Evolutionary conservation across 2,329 filamentous ascomycete species (phyloP).

Genomic region (Verticillium nonalfalfae): DNA sequence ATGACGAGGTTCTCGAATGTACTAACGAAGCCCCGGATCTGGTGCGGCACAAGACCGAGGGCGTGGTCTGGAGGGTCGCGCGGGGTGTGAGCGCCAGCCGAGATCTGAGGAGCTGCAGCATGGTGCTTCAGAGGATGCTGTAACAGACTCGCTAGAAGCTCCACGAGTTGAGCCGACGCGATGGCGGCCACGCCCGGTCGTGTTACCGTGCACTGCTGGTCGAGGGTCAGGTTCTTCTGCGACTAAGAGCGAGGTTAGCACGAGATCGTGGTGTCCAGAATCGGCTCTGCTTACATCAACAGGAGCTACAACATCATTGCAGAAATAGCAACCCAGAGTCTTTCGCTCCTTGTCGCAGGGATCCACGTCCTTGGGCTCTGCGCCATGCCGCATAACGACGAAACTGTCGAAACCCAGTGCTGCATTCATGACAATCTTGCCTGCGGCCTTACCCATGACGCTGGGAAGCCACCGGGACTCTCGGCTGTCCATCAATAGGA

Average conservation of each 20-base stretch:
- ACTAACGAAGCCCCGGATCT: conserved; percentile 70
- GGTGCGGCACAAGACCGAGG: conserved; percentile 69
- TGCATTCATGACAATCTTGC: conserved; percentile 95
- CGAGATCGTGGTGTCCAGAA: background rate
- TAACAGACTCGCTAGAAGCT: conserved; percentile 78
- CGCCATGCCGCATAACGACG: conserved; percentile 93
- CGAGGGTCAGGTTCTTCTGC: conserved; percentile 87
- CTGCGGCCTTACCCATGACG: conserved; percentile 86
- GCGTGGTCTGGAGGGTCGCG: conserved; percentile 53
- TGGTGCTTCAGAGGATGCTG: conserved; percentile 73
- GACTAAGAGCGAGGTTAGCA: conserved; percentile 53
- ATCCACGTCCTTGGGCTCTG: conserved; percentile 37
- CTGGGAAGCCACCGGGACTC: conserved; percentile 95
- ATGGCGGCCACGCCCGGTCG: conserved; percentile 88
- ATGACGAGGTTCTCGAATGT: conserved; percentile 70
- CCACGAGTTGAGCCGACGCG: conserved; percentile 84
- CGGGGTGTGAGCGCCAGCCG: conserved; percentile 35
- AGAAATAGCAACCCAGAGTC: conserved; percentile 93
- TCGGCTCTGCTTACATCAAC: conserved; percentile 65
- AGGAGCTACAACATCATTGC: conserved; percentile 94
- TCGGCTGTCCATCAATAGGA: conserved; percentile 93
- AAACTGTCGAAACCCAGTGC: conserved; percentile 95
- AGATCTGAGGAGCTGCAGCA: conserved; percentile 48
- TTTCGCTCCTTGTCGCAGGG: conserved; percentile 43
- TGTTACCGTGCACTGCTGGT: conserved; percentile 97